These are phyloP conservation scores for Neofusicoccum kwambonambiense DNA, from an alignment of 2,329 filamentous ascomycete genomes.

Conservation along the genomic window DNA sequence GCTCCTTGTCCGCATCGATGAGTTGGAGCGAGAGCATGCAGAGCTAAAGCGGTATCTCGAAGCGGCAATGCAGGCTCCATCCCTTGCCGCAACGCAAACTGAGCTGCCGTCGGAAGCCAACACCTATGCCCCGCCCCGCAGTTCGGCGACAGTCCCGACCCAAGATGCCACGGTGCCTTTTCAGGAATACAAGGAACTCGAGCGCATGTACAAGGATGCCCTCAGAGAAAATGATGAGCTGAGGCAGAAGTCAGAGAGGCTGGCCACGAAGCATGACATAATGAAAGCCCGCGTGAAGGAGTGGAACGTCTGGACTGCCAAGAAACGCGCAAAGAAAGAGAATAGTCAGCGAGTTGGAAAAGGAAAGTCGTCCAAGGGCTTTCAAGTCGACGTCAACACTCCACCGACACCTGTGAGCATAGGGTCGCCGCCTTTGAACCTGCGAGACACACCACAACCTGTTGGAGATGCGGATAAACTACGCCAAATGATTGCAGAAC, in stretches of 20 bases:
- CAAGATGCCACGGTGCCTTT: slow-evolving; percentile 19
- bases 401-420: not conserved
- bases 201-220: not conserved
- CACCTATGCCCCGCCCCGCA: not conserved
- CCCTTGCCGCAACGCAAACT: not conserved
- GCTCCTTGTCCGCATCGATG: slow-evolving; percentile 1
- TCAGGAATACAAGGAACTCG: slow-evolving; percentile 30
- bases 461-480: not conserved
- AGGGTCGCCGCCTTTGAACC: not conserved
- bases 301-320: slow-evolving; percentile 31
- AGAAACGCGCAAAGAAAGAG: not conserved
- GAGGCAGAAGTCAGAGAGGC: slow-evolving; percentile 33
- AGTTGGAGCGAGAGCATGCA: slow-evolving; percentile 19
- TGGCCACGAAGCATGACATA: slow-evolving; percentile 26
- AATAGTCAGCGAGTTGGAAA: not conserved
- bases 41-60: slow-evolving; percentile 21
- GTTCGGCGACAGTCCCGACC: not conserved
- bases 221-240: slow-evolving; percentile 23
- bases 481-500: not conserved
- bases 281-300: slow-evolving; percentile 41
- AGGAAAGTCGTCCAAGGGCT: not conserved
- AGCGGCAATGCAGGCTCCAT: not conserved
- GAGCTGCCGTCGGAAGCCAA: not conserved
- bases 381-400: not conserved
- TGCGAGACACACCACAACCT: not conserved